These are phyloP conservation scores for Pythium sukuiense DNA, from an alignment of 352 stramenopile species.

Conservation along the genomic window DNA sequence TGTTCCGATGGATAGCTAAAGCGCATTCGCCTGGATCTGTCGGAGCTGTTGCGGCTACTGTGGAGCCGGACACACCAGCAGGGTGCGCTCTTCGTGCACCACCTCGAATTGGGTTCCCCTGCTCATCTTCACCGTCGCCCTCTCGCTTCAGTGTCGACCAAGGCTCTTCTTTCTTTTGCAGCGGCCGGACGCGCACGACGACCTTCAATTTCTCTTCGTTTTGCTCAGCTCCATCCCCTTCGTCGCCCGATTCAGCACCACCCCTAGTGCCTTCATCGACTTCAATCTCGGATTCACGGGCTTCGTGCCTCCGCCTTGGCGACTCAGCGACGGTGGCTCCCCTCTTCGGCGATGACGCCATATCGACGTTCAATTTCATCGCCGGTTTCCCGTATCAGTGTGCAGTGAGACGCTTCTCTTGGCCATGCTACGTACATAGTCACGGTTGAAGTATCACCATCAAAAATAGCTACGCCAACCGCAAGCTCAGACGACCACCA, in stretches of 20 bases:
- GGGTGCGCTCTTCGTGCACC: not conserved
- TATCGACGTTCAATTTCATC: not conserved
- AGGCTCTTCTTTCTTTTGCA: conserved; percentile 49
- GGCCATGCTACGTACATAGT: too few relatives aligned
- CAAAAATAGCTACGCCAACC: not conserved
- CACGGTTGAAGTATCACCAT: not conserved
- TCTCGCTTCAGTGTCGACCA: conserved; percentile 25
- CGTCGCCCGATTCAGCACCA: not conserved
- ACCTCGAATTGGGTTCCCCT: not conserved
- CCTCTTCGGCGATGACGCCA: not conserved
- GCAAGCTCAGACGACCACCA: too few relatives aligned
- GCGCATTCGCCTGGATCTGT: conserved; percentile 25
- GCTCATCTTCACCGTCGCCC: not conserved
- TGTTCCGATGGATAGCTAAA: conserved; percentile 29
- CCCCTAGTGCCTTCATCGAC: not conserved
- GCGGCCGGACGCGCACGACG: conserved; percentile 52
- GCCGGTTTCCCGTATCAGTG: too few relatives aligned
- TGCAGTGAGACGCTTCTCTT: too few relatives aligned
- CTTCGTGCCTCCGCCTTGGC: not conserved
- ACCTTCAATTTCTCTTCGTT: conserved; percentile 63
- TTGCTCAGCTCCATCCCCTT: conserved; percentile 7
- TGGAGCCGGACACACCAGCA: not conserved
- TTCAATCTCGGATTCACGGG: not conserved
- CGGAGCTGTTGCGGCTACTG: not conserved
- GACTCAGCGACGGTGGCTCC: not conserved